Evolutionary conservation across 177 flowering plant species (phyloP).

Genomic region (Vitis hybrid): DNA sequence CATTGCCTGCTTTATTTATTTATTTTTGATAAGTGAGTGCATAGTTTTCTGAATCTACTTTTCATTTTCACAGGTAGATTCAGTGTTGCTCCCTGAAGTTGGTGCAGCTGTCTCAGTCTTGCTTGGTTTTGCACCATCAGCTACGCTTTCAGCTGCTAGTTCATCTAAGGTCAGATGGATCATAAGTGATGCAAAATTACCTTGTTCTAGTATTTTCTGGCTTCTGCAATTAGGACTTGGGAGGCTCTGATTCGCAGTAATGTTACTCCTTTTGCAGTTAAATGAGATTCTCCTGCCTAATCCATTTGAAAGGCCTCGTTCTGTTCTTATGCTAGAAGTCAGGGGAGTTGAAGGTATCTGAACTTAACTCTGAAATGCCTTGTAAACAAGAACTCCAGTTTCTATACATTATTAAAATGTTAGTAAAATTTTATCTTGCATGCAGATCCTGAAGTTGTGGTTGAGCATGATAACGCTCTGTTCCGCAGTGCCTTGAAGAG

Average conservation of each 20-base stretch:
- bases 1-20: too few species aligned
- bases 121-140: slow-evolving; percentile 86
- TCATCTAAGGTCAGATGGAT: slow-evolving; percentile 64
- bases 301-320: slow-evolving; percentile 88
- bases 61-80: slow-evolving; percentile 33
- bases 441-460: slow-evolving; percentile 38
- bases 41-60: neutral
- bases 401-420: neutral
- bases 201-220: neutral
- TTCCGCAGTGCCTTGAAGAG: slow-evolving; percentile 38
- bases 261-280: slow-evolving; percentile 50
- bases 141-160: slow-evolving; percentile 62
- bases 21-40: too few species aligned
- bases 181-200: neutral
- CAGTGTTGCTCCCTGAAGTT: slow-evolving; percentile 58
- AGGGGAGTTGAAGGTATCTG: slow-evolving; percentile 56
- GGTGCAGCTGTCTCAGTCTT: slow-evolving; percentile 79
- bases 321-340: slow-evolving; percentile 73
- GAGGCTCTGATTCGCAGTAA: slow-evolving; percentile 1
- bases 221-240: neutral
- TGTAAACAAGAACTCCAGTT: neutral
- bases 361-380: slow-evolving; percentile 1
- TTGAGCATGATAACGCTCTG: slow-evolving; percentile 20
- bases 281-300: slow-evolving; percentile 76
- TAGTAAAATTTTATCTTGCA: slow-evolving; percentile 2